Conservation (phyloP, 441 rosid genomes). For the Omphalea diandra region DNA sequence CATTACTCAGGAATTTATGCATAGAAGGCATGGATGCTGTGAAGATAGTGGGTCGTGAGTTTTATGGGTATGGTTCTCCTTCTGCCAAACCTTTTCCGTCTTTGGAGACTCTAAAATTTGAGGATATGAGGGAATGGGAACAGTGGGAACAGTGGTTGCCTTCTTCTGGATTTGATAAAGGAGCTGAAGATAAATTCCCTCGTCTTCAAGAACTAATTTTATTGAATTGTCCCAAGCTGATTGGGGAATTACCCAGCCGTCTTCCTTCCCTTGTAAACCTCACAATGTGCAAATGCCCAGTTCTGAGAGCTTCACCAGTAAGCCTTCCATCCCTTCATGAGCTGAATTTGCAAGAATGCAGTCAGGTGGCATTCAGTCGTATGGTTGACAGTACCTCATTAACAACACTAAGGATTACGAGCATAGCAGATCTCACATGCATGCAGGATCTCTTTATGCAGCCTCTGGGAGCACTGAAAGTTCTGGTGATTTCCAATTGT, state of each 20-base stretch:
- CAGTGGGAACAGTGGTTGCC: constrained; percentile 4
- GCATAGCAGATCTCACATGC: not conserved
- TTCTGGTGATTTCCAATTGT: not conserved
- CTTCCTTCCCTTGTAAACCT: constrained; percentile 7
- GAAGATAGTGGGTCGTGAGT: not conserved
- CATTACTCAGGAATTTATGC: constrained; percentile 13
- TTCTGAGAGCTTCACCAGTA: not conserved
- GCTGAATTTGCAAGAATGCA: not conserved
- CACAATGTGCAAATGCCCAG: not conserved
- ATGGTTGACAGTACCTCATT: not conserved
- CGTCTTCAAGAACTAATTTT: constrained; percentile 14
- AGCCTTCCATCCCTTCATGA: not conserved
- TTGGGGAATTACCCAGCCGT: not conserved
- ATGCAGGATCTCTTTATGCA: not conserved
- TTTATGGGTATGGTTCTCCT: not conserved
- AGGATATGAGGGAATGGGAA: not conserved
- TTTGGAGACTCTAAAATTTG: not conserved
- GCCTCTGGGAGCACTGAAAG: not conserved
- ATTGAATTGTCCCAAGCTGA: constrained; percentile 14
- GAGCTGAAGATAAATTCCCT: constrained; percentile 18
- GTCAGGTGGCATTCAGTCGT: not conserved
- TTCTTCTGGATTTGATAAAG: not conserved
- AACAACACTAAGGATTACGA: not conserved
- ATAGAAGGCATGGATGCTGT: not conserved
- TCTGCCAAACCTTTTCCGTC: not conserved